Percentiles rank a stretch among this genome's conserved stretches.
phyloP scores from a whole-genome alignment of 2,329 filamentous ascomycete genomes.

The Kalmusia sp. region DNA sequence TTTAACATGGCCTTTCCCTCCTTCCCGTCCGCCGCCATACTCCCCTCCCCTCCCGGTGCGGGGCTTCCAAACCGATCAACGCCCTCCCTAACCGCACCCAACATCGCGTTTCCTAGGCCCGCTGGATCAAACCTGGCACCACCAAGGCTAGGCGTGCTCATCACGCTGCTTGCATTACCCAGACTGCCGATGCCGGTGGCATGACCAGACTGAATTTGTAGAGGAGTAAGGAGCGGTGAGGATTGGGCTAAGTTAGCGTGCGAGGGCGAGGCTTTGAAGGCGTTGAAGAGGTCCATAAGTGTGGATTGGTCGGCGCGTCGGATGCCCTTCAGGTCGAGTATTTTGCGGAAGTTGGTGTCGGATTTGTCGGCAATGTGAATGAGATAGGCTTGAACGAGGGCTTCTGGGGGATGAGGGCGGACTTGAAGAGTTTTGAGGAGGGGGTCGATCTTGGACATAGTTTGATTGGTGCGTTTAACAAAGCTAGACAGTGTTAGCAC shows the following conservation, averaged over 20 bases:
- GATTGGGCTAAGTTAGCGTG: constrained; percentile 67
- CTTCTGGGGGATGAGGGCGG: constrained; percentile 87
- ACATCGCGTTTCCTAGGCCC: constrained; percentile 82
- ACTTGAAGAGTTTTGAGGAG: constrained; percentile 97
- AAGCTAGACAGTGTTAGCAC: constrained; percentile 61
- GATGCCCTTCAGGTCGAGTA: constrained; percentile 94
- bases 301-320: constrained; percentile 79
- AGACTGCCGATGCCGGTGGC: constrained; percentile 52
- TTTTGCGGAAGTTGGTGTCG: constrained; percentile 94
- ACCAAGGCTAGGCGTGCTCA: constrained; percentile 46
- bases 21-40: constrained; percentile 29
- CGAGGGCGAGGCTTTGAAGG: constrained; percentile 72
- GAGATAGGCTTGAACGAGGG: constrained; percentile 93
- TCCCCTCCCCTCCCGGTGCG: constrained; percentile 39
- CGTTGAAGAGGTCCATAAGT: constrained; percentile 88
- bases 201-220: constrained; percentile 48
- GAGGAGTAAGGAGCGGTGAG: constrained; percentile 44
- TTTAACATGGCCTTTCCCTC: constrained; percentile 79
- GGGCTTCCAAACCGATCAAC: constrained; percentile 76
- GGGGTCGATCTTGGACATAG: constrained; percentile 86
- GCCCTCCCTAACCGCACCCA: constrained; percentile 86
- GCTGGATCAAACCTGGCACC: constrained; percentile 74
- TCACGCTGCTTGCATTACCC: constrained; percentile 44
- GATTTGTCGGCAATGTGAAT: constrained; percentile 95
- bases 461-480: constrained; percentile 82